phyloP scores from a whole-genome alignment of 2,329 filamentous ascomycete genomes.

The Pseudogymnoascus pannorum region DNA sequence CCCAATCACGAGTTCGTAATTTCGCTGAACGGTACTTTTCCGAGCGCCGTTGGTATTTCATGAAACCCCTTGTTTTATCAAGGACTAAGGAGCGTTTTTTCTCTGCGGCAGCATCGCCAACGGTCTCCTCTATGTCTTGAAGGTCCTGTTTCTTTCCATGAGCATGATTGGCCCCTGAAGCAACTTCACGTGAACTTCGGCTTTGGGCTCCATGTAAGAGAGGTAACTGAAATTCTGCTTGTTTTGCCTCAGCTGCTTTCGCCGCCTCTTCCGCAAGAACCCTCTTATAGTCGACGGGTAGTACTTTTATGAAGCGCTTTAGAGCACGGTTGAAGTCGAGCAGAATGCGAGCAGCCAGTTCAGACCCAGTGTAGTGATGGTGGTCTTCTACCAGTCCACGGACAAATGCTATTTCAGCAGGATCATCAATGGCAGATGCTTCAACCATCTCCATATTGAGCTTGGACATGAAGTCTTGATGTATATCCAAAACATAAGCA shows the following conservation, averaged over 20 bases:
- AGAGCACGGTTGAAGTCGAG: slow-evolving; percentile 93
- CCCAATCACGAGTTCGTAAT: slow-evolving; percentile 86
- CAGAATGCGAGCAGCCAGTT: slow-evolving; percentile 84
- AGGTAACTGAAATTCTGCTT: slow-evolving; percentile 73
- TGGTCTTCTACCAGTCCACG: slow-evolving; percentile 92
- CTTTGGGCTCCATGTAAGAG: slow-evolving; percentile 61
- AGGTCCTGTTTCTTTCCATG: slow-evolving; percentile 60
- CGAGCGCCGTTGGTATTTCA: slow-evolving; percentile 87
- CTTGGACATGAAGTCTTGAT: slow-evolving; percentile 84
- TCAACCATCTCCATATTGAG: slow-evolving; percentile 98
- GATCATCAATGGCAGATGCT: slow-evolving; percentile 74
- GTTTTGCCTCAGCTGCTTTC: slow-evolving; percentile 79
- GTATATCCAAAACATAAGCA: slow-evolving; percentile 84
- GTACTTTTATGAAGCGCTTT: slow-evolving; percentile 83
- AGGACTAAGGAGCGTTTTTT: slow-evolving; percentile 86
- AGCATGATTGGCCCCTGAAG: slow-evolving; percentile 48
- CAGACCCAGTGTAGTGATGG: slow-evolving; percentile 94
- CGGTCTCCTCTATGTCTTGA: slow-evolving; percentile 83
- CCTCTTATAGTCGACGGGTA: slow-evolving; percentile 94
- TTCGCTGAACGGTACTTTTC: slow-evolving; percentile 88
- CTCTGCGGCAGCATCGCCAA: slow-evolving; percentile 75
- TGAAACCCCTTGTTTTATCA: slow-evolving; percentile 97
- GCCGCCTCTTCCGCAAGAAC: slow-evolving; percentile 78
- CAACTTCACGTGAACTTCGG: slow-evolving; percentile 34
- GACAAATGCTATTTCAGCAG: slow-evolving; percentile 80